These are phyloP conservation scores for Aureobasidium sp. DNA, from an alignment of 2,329 filamentous ascomycete species.

Conservation along the genomic window DNA sequence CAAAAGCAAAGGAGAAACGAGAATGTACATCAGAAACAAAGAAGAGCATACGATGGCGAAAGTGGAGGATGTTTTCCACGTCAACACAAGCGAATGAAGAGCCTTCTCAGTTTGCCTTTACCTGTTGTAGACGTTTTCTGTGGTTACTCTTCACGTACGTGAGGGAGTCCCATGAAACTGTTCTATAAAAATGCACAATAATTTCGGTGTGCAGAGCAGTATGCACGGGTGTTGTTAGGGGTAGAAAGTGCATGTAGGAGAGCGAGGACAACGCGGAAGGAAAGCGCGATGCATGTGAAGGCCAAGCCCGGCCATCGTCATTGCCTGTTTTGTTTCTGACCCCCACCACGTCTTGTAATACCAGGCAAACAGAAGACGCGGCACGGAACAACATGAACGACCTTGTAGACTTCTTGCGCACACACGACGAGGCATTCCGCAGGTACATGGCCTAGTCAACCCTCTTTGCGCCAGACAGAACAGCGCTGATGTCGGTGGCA, in stretches of 20 bases:
- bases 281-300: conserved; percentile 4
- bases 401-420: conserved; percentile 52
- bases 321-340: not conserved
- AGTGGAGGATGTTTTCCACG: too few species aligned
- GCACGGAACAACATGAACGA: conserved; percentile 24
- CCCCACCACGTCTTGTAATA: not conserved
- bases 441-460: conserved; percentile 27
- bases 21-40: too few species aligned
- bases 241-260: not conserved
- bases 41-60: too few species aligned
- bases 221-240: too few species aligned
- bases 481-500: conserved; percentile 11
- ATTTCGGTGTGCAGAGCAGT: too few species aligned
- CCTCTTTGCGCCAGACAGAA: conserved; percentile 11
- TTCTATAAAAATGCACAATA: too few species aligned
- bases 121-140: too few species aligned
- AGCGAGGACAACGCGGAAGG: not conserved
- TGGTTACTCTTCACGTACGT: too few species aligned
- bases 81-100: too few species aligned
- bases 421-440: conserved; percentile 41
- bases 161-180: too few species aligned
- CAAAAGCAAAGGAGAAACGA: too few species aligned
- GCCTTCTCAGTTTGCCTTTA: too few species aligned
- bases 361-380: not conserved
- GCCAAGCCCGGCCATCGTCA: conserved; percentile 3